phyloP scores from a whole-genome alignment of 2,329 filamentous ascomycete genomes.

The Xylariales sp. region DNA sequence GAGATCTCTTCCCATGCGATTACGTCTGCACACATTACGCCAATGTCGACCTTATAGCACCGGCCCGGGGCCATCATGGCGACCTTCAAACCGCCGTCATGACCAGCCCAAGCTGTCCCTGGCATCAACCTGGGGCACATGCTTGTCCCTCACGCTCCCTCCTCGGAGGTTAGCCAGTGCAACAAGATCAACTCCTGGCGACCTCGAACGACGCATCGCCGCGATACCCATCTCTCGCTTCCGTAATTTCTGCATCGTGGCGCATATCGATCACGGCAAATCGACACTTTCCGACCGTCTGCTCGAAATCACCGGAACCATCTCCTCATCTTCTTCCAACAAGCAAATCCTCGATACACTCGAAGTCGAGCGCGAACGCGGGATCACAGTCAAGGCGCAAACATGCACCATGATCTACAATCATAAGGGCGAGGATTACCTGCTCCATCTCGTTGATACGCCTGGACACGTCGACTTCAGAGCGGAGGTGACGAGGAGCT shows the following conservation, averaged over 20 bases:
- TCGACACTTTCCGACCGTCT: conserved; percentile 90
- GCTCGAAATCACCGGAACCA: conserved; percentile 91
- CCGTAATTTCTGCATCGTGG: conserved; percentile 97
- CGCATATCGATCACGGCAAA: conserved; percentile 98
- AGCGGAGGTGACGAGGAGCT: conserved; percentile 91
- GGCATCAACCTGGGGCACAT: too few species aligned
- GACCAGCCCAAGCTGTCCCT: conserved; percentile 1
- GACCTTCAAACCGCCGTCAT: background rate
- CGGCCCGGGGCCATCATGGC: conserved; percentile 11
- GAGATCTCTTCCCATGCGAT: conserved; percentile 23
- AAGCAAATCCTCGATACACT: conserved; percentile 97
- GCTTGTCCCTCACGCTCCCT: too few species aligned
- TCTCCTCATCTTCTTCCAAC: conserved; percentile 72
- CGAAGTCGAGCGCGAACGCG: conserved; percentile 91
- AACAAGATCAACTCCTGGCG: conserved; percentile 19
- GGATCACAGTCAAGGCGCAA: conserved; percentile 98
- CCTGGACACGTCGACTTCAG: conserved; percentile 97
- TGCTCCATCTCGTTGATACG: conserved; percentile 93
- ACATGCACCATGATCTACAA: conserved; percentile 98
- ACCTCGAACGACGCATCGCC: conserved; percentile 58
- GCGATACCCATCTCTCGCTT: conserved; percentile 74
- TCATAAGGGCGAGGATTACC: conserved; percentile 78
- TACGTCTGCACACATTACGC: conserved; percentile 19
- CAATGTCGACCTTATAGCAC: conserved; percentile 17
- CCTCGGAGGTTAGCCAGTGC: conserved; percentile 13